These are phyloP conservation scores for Paramyrothecium sp. DNA, from an alignment of 2,329 filamentous ascomycete species.

Conservation along the genomic window DNA sequence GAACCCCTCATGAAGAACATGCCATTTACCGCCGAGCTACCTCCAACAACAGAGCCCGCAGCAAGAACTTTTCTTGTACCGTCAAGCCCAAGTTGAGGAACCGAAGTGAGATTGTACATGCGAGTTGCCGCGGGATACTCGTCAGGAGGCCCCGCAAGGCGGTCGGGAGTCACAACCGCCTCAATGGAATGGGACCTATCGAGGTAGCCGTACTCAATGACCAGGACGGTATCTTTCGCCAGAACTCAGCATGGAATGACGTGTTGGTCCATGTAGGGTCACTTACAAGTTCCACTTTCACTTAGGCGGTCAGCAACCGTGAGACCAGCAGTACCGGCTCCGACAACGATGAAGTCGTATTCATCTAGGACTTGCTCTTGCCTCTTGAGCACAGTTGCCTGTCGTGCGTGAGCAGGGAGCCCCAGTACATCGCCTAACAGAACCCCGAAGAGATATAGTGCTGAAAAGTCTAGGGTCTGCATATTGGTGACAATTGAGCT, in stretches of 20 bases:
- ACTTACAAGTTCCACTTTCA: neutral
- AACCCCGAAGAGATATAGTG: neutral
- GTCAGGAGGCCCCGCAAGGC: slow-evolving; percentile 3
- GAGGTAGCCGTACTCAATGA: slow-evolving; percentile 16
- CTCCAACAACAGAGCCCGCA: slow-evolving; percentile 20
- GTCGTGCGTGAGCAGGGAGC: neutral
- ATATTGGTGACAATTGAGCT: neutral
- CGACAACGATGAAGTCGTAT: slow-evolving; percentile 2
- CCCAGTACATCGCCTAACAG: neutral
- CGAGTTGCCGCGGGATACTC: slow-evolving; percentile 17
- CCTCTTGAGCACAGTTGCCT: neutral
- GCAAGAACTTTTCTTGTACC: slow-evolving; percentile 10
- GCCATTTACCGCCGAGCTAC: slow-evolving; percentile 25
- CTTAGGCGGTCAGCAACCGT: slow-evolving; percentile 1
- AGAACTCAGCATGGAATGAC: neutral
- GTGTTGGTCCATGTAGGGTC: neutral
- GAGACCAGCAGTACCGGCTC: neutral
- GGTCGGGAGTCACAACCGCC: slow-evolving; percentile 1
- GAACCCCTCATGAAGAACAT: slow-evolving; percentile 24
- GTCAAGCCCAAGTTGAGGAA: slow-evolving; percentile 16
- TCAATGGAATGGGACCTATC: slow-evolving; percentile 8
- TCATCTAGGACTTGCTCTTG: neutral
- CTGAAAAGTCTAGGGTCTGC: too few species aligned
- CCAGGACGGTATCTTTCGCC: slow-evolving; percentile 11
- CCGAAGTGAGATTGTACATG: slow-evolving; percentile 21